phyloP scores from a whole-genome alignment of 352 stramenopile genomes.

The Pythium oligandrum region DNA sequence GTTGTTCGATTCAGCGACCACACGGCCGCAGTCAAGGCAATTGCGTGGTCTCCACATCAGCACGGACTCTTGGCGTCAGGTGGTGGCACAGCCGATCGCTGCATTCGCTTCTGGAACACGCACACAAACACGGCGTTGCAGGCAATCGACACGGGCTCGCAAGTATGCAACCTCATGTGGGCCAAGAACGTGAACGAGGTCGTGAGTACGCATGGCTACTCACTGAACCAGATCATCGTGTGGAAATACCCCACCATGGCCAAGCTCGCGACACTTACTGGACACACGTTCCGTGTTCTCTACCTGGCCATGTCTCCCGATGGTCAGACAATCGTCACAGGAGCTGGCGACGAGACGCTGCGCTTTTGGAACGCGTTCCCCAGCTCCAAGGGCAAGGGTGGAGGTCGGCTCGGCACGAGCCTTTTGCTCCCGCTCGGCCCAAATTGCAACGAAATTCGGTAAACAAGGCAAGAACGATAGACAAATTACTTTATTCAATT shows the following conservation, averaged over 20 bases:
- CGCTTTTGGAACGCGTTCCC: constrained; percentile 98
- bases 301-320: constrained; percentile 97
- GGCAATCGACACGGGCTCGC: constrained; percentile 93
- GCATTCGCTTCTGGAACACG: constrained; percentile 98
- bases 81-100: constrained; percentile 94
- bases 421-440: constrained; percentile 54
- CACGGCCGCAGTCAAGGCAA: constrained; percentile 96
- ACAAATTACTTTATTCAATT: too few species aligned
- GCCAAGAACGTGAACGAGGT: constrained; percentile 97
- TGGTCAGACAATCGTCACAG: constrained; percentile 96
- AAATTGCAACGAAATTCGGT: constrained; percentile 55
- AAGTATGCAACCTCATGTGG: constrained; percentile 98
- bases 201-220: constrained; percentile 98
- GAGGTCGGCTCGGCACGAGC: constrained; percentile 41
- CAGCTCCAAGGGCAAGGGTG: constrained; percentile 49
- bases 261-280: constrained; percentile 95
- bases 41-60: constrained; percentile 97
- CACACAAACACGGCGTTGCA: constrained; percentile 86
- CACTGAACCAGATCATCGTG: constrained; percentile 97
- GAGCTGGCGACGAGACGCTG: constrained; percentile 96
- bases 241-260: constrained; percentile 97
- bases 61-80: constrained; percentile 93
- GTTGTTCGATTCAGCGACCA: constrained; percentile 93
- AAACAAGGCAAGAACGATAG: constrained; percentile 7
- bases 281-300: constrained; percentile 94